Evolutionary conservation across 2,329 filamentous ascomycete genomes (phyloP).

Genomic region (Colletotrichum sp.): DNA sequence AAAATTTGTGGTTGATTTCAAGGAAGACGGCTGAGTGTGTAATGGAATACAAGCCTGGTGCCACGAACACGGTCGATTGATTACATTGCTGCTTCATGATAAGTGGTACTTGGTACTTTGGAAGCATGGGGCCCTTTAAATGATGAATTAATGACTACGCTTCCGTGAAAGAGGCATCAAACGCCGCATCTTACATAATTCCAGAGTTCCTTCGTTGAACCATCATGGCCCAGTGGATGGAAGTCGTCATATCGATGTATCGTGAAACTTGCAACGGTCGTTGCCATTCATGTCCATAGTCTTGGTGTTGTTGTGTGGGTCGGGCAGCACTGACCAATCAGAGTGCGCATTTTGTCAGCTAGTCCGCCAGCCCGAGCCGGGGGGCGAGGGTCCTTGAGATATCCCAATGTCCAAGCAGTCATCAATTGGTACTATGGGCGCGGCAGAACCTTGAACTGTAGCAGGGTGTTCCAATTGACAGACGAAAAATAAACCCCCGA

Average conservation of each 20-base stretch:
- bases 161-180: neutral
- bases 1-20: rapidly evolving
- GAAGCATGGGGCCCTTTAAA: neutral
- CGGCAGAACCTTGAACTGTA: slow-evolving; percentile 7
- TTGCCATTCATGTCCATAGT: neutral
- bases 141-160: neutral
- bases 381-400: neutral
- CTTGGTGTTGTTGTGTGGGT: neutral
- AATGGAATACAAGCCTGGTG: neutral
- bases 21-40: neutral
- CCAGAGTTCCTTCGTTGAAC: neutral
- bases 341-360: slow-evolving; percentile 19
- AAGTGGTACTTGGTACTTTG: neutral
- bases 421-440: slow-evolving; percentile 11
- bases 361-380: neutral
- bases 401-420: neutral
- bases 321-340: neutral
- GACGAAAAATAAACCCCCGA: slow-evolving; percentile 18
- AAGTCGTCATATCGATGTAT: neutral
- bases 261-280: neutral
- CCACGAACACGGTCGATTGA: neutral
- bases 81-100: neutral
- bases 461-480: slow-evolving; percentile 20
- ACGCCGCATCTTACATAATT: neutral
- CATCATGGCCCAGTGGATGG: rapidly evolving